Evolutionary conservation across 495 filamentous ascomycete species (phyloP), one percentile per base, ranked within the genome.

Genomic region (Parachaetomium inaequale): DNA sequence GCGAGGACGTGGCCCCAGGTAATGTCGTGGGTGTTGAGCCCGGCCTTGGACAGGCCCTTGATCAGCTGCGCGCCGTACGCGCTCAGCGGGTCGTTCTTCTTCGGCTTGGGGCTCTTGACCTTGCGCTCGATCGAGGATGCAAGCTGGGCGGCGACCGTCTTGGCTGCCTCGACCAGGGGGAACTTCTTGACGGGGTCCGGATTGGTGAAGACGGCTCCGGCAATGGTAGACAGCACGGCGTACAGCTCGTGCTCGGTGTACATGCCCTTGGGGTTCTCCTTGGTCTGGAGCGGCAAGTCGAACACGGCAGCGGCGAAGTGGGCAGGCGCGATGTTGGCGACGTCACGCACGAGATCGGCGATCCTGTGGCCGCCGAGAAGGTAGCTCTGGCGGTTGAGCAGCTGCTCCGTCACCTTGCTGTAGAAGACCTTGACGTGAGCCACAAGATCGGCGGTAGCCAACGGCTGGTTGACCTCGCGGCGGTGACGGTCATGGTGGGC

Each of bases 231-330:
- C 7, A 95, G 75, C n/a, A 87, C 83, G 73, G 83, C 85, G 73
- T 91, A 92, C 61, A 94, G 75, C 74, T 94, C 89, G 40, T 93
- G 84, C 66, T 90, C 88, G 8, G 85, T 89, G 75, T 91, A 93
- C 36, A 91, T 75, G 6, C 88, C 89, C 61, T 81, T 82, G 12
- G 85, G 79, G 67, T 87, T 84, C 29, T 86, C 82, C 62, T 85
- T 81, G 38, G 84, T 87, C 75, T 89, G 88, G 62, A 96, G 75
- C 0, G 91, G 87, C 2, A 96, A 79, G 25, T 84, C 84, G 70
- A 93, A 92, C 29, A 93, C 70, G 29, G 81, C 81, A 8, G 91
- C 81, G 3, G 84, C 88, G 54, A 94, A 93, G 67, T 88, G 82
- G 7, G 88, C 83, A 4, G 86, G 87, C 0, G 84, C 87, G 6